Evolutionary conservation across 225 moss, liverwort and hornwort genomes (phyloP).

Genomic region (Anthoceros angustus): DNA sequence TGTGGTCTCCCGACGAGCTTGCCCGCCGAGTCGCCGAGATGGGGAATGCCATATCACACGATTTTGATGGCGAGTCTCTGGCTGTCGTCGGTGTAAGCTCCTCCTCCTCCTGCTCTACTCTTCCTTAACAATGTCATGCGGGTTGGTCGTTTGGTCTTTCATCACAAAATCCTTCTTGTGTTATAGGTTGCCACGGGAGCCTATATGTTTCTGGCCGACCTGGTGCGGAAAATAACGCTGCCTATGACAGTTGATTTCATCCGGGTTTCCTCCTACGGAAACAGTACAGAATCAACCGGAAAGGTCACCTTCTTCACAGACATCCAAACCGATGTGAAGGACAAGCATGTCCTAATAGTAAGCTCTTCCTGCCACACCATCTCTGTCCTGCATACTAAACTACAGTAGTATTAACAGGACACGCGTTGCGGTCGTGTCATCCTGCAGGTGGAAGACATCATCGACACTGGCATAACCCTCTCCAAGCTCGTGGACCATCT

Average conservation of each 20-base stretch:
- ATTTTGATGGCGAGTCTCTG: constrained; percentile 42
- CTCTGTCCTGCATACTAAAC: not conserved
- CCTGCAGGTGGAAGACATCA: constrained; percentile 65
- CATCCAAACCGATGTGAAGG: constrained; percentile 46
- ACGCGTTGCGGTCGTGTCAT: not conserved
- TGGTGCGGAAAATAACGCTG: constrained; percentile 29
- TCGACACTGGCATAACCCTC: constrained; percentile 69
- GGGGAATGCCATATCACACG: constrained; percentile 42
- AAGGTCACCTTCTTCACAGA: constrained; percentile 50
- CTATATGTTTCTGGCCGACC: constrained; percentile 63
- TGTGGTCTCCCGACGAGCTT: constrained; percentile 49
- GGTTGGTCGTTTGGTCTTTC: constrained; percentile 2
- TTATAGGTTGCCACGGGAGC: constrained; percentile 69
- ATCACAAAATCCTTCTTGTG: not conserved
- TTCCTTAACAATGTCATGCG: not conserved
- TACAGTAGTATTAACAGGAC: not conserved
- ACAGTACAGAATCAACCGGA: constrained; percentile 36
- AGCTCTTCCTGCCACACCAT: constrained; percentile 4
- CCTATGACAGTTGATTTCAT: constrained; percentile 60
- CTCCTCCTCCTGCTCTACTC: not conserved
- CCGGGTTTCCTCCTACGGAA: constrained; percentile 46
- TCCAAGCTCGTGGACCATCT: constrained; percentile 49
- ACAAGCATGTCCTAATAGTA: constrained; percentile 47
- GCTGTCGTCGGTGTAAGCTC: constrained; percentile 42
- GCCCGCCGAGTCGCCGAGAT: constrained; percentile 57